Base-by-base conservation (phyloP, 345 rosid species). In the Trapa bicornis region DNA sequence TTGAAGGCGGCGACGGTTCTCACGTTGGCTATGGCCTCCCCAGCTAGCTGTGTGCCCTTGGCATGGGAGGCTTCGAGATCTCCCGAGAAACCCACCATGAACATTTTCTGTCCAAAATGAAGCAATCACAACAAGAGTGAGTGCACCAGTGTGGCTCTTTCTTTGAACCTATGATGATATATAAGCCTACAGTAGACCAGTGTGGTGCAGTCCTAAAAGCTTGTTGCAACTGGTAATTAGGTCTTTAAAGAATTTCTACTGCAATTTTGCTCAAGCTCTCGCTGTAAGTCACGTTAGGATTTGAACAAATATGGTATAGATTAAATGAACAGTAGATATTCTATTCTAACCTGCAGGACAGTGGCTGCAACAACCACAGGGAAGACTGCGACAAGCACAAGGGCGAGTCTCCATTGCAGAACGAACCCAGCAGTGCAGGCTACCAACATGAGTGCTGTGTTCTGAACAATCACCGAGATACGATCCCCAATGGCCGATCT, bases 391-490 rank as follows among this genome's bases (percentile, higher is more conserved):
- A 93, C 65, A 3, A 93, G 96, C 65, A 93, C 96, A 56, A 93
- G 94, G 71, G 98, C 98, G 38, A 93, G 98, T 37, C 98, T 89
- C 98, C 98, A 93, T 64, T 93, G 97, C 82, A 93, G 77, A 74
- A 93, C 94, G 71, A 93, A 93, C 57, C 98, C 97, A 6, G 91
- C 97, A 57, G 97, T 93, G 79, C 98, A 93, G 68, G 98, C 97
- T 54, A 93, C 98, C 1, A 93, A 89, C 96, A 93, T 77, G 68
- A 89, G 81, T 11, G 98, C 91, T 48, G 93, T 90, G 74, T 93
- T 93, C 85, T 93, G 98, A 54, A 93, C 98, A 61, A 93, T 93
- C 67, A 93, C 92, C 0, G 96, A 90, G 65, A 93, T 93, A 52
- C 98, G 78, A 75, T 93, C 98, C 76, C 98, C 98, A 32, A 93